Evolutionary conservation across 345 rosid species (phyloP).

Genomic region (Salix exigua): DNA sequence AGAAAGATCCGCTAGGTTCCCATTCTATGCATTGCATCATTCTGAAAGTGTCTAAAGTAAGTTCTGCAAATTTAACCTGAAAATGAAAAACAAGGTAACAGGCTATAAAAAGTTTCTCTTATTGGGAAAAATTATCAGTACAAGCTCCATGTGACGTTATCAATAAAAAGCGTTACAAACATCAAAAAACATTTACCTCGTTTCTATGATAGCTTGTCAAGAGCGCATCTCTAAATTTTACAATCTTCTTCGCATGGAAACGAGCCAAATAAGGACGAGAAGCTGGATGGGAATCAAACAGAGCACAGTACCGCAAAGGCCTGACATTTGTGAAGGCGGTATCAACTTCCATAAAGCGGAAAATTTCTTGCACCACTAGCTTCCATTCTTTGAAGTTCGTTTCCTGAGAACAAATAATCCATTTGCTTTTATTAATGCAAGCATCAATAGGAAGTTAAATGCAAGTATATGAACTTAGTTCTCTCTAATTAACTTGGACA

Average conservation of each 20-base stretch:
- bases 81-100: conserved; percentile 15
- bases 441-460: background rate
- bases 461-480: background rate
- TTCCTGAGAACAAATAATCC: conserved; percentile 44
- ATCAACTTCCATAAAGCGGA: conserved; percentile 53
- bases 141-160: conserved; percentile 5
- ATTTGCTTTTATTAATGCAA: background rate
- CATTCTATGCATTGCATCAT: conserved; percentile 97
- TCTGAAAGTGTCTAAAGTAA: conserved; percentile 79
- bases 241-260: conserved; percentile 77
- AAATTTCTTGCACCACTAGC: conserved; percentile 76
- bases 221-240: conserved; percentile 77
- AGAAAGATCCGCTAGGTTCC: conserved; percentile 84
- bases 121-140: background rate
- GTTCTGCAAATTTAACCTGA: conserved; percentile 94
- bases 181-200: conserved; percentile 48
- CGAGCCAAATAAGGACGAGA: conserved; percentile 71
- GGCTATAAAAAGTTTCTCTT: background rate
- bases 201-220: conserved; percentile 77
- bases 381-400: conserved; percentile 90
- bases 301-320: conserved; percentile 73
- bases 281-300: conserved; percentile 63
- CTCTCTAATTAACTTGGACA: background rate
- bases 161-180: background rate
- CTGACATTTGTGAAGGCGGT: conserved; percentile 40